These are phyloP conservation scores for Talaromyces albobiverticillius DNA, from an alignment of 2,329 filamentous ascomycete genomes.

Conservation along the genomic window DNA sequence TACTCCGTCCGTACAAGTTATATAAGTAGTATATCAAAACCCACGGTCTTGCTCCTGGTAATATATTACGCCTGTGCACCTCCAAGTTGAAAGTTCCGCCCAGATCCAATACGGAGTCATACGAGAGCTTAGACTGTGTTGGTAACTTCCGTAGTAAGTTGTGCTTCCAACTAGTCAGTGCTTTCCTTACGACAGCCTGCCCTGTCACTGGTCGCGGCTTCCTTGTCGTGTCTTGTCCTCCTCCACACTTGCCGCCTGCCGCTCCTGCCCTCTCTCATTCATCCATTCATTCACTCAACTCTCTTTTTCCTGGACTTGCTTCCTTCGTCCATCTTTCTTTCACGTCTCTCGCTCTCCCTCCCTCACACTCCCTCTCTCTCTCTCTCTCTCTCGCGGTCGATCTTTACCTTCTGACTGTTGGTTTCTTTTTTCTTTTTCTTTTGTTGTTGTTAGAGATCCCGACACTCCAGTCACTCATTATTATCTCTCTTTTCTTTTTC, in stretches of 20 bases:
- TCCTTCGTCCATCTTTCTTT: slow-evolving; percentile 13
- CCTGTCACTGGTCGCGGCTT: slow-evolving; percentile 5
- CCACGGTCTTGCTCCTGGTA: too few relatives aligned
- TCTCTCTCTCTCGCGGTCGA: slow-evolving; percentile 11
- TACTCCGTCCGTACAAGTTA: too few relatives aligned
- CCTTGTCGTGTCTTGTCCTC: not conserved
- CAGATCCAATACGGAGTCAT: too few relatives aligned
- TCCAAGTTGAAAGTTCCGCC: too few relatives aligned
- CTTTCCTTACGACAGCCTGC: not conserved
- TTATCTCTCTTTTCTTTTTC: slow-evolving; percentile 7
- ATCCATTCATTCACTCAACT: not conserved
- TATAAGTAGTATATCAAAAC: too few relatives aligned
- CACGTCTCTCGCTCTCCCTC: slow-evolving; percentile 20
- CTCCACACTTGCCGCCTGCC: slow-evolving; percentile 6
- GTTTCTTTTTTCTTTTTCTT: slow-evolving; percentile 7
- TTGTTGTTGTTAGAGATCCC: slow-evolving; percentile 5
- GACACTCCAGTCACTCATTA: slow-evolving; percentile 10
- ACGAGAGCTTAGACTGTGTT: too few relatives aligned
- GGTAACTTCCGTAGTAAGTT: too few relatives aligned
- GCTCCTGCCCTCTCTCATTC: slow-evolving; percentile 1
- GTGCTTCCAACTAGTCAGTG: slow-evolving; percentile 4
- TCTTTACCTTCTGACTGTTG: slow-evolving; percentile 17
- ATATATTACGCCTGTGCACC: too few relatives aligned
- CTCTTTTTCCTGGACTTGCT: not conserved
- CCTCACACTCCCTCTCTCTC: slow-evolving; percentile 16